Evolutionary conservation across 805 yeast genomes (phyloP).

Genomic region (Diddensiella transvaalensis): DNA sequence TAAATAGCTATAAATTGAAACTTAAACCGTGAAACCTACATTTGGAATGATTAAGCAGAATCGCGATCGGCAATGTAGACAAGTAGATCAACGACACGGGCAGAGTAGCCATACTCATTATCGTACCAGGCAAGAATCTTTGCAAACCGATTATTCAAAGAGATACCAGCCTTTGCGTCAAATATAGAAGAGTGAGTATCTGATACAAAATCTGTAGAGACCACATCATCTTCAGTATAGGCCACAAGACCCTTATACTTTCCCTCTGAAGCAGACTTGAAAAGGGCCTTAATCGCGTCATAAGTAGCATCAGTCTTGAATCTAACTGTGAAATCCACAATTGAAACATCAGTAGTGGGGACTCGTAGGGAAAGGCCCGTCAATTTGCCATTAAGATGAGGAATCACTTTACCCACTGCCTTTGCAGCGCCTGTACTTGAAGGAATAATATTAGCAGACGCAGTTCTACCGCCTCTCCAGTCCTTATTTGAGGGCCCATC

Average conservation of each 20-base stretch:
- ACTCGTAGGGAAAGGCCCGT: slow-evolving; percentile 94
- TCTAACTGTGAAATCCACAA: slow-evolving; percentile 87
- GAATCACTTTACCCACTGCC: slow-evolving; percentile 95
- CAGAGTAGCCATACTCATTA: slow-evolving; percentile 93
- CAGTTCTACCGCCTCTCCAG: slow-evolving; percentile 99
- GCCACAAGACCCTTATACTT: slow-evolving; percentile 77
- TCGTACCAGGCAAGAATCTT: slow-evolving; percentile 94
- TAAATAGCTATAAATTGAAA: too few relatives aligned
- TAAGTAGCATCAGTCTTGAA: slow-evolving; percentile 71
- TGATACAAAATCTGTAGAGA: slow-evolving; percentile 82
- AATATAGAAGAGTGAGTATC: slow-evolving; percentile 83
- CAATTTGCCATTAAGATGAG: slow-evolving; percentile 84
- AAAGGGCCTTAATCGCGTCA: slow-evolving; percentile 74
- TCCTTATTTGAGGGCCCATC: slow-evolving; percentile 97
- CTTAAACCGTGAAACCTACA: too few relatives aligned
- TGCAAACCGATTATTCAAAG: slow-evolving; percentile 81
- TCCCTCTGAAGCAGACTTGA: slow-evolving; percentile 75
- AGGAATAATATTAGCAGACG: slow-evolving; percentile 92
- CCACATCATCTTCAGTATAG: slow-evolving; percentile 91
- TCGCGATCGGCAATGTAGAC: slow-evolving; percentile 63
- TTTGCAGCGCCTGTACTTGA: slow-evolving; percentile 97
- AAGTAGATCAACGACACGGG: slow-evolving; percentile 90
- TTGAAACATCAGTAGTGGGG: slow-evolving; percentile 90
- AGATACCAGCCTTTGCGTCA: slow-evolving; percentile 88
- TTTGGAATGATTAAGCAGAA: too few relatives aligned